phyloP scores from a whole-genome alignment of 1,284 basidiomycete species.

The Puccinia brachypodii region DNA sequence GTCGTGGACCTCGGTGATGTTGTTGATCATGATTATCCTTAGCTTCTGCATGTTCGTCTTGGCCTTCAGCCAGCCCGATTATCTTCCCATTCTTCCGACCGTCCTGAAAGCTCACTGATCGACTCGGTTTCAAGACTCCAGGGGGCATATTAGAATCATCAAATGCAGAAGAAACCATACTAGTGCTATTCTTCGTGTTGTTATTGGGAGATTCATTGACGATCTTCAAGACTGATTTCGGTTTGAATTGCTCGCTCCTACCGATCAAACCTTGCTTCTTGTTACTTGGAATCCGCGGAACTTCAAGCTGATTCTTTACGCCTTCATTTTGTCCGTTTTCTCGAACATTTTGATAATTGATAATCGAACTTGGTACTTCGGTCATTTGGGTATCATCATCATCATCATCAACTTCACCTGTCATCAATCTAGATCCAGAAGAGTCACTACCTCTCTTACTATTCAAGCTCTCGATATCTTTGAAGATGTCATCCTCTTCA shows the following conservation, averaged over 20 bases:
- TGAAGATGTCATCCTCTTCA: constrained; percentile 48
- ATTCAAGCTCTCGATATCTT: constrained; percentile 48
- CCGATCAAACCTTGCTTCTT: neutral
- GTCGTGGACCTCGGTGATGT: neutral
- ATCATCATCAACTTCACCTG: neutral
- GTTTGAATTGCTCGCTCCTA: constrained; percentile 18
- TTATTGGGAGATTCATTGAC: constrained; percentile 18
- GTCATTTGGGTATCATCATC: neutral
- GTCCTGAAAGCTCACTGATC: constrained; percentile 92
- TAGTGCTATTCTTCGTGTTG: neutral
- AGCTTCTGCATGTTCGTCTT: neutral
- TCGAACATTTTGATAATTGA: neutral
- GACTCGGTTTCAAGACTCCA: constrained; percentile 60
- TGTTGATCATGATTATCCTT: neutral
- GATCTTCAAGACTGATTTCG: constrained; percentile 45
- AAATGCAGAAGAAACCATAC: neutral
- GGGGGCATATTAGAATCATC: neutral
- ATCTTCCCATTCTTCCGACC: constrained; percentile 82
- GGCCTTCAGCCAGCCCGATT: constrained; percentile 61
- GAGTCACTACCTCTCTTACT: constrained; percentile 40
- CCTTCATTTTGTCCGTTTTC: neutral
- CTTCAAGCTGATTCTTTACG: neutral
- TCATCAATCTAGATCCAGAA: constrained; percentile 9
- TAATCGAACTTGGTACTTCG: neutral
- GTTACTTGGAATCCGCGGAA: neutral